Conservation (phyloP, 2,329 filamentous ascomycete species). For the Aureobasidium sp. region DNA sequence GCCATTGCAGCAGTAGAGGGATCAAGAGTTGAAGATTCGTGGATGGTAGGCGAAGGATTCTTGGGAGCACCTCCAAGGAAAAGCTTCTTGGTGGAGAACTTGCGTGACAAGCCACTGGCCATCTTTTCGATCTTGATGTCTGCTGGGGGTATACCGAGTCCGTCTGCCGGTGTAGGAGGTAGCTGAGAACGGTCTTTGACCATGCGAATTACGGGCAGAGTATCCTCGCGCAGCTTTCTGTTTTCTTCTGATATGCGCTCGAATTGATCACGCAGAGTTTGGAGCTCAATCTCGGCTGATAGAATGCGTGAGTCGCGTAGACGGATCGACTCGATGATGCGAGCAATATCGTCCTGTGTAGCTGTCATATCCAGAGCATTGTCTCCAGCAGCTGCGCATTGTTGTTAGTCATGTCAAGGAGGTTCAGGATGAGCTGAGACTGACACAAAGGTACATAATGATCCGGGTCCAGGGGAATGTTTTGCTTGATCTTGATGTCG, state of each 20-base stretch:
- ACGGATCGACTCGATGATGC: slow-evolving; percentile 81
- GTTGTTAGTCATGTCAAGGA: slow-evolving; percentile 17
- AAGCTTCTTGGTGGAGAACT: slow-evolving; percentile 46
- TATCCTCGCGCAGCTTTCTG: slow-evolving; percentile 77
- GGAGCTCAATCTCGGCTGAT: slow-evolving; percentile 72
- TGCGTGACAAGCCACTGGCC: slow-evolving; percentile 40
- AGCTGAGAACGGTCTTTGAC: slow-evolving; percentile 89
- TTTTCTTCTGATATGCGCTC: slow-evolving; percentile 65
- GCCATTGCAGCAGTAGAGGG: slow-evolving; percentile 44
- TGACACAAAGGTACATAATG: slow-evolving; percentile 89
- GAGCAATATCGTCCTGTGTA: slow-evolving; percentile 85
- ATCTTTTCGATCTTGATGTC: slow-evolving; percentile 16
- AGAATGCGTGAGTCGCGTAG: slow-evolving; percentile 85
- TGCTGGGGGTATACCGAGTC: slow-evolving; percentile 15
- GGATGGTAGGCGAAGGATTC: slow-evolving; percentile 44
- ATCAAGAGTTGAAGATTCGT: slow-evolving; percentile 37
- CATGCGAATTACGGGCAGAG: slow-evolving; percentile 81
- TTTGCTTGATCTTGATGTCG: slow-evolving; percentile 90
- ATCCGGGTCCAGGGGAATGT: slow-evolving; percentile 81
- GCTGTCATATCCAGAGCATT: slow-evolving; percentile 78
- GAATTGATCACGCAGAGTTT: slow-evolving; percentile 55
- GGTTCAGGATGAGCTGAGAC: slow-evolving; percentile 27
- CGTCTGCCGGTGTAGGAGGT: slow-evolving; percentile 46
- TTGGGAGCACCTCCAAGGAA: slow-evolving; percentile 42
- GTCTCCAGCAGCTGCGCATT: slow-evolving; percentile 67